These are phyloP conservation scores for Colletotrichum acutatum DNA, from an alignment of 2,329 filamentous ascomycete species.

Conservation along the genomic window DNA sequence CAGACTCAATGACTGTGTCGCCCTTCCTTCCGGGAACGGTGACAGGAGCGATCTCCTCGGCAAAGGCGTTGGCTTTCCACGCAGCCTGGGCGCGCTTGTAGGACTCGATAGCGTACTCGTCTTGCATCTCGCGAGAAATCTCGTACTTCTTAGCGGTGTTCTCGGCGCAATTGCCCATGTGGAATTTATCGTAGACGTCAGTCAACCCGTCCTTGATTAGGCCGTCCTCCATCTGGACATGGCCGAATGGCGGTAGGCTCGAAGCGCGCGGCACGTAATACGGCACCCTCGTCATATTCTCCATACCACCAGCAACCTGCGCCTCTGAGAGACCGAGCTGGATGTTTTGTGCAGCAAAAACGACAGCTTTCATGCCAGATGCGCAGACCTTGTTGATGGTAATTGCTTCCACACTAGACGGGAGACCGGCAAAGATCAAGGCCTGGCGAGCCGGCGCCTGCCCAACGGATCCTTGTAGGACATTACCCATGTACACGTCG, in stretches of 20 bases:
- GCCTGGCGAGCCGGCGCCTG: constrained; percentile 95
- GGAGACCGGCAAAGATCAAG: constrained; percentile 85
- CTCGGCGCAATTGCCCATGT: constrained; percentile 98
- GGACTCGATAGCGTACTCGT: constrained; percentile 88
- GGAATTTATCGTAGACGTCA: constrained; percentile 96
- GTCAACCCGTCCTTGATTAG: constrained; percentile 94
- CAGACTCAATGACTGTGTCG: constrained; percentile 79
- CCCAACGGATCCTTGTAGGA: constrained; percentile 84
- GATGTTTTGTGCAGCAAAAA: constrained; percentile 91
- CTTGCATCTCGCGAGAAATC: constrained; percentile 87
- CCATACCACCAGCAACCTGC: constrained; percentile 95
- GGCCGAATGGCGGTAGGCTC: constrained; percentile 85
- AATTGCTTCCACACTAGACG: constrained; percentile 83
- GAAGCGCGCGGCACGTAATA: constrained; percentile 90
- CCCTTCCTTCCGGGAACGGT: constrained; percentile 88
- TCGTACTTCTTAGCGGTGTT: constrained; percentile 89
- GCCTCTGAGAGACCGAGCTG: constrained; percentile 90
- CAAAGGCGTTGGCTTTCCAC: constrained; percentile 85
- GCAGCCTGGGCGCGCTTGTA: constrained; percentile 92
- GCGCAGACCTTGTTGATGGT: constrained; percentile 99
- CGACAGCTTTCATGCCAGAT: constrained; percentile 92
- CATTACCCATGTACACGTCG: constrained; percentile 98
- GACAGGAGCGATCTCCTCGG: constrained; percentile 90
- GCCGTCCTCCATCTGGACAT: constrained; percentile 89
- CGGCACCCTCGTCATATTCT: constrained; percentile 95